phyloP scores from a whole-genome alignment of 805 yeast genomes.

The Lipomyces spencermartinsiae region DNA sequence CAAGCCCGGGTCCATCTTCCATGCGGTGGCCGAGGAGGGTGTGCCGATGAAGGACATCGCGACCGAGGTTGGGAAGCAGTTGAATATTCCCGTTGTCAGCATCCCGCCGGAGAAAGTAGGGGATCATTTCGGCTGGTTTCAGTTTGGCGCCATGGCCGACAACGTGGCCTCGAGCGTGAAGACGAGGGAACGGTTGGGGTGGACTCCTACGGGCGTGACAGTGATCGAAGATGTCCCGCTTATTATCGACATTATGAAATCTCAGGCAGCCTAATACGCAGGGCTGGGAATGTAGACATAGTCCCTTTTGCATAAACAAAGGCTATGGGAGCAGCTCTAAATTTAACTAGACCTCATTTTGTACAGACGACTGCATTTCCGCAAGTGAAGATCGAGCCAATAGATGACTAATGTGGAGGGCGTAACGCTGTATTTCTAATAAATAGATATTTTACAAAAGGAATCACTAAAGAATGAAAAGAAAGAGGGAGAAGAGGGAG shows the following conservation, averaged over 20 bases:
- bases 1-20: neutral
- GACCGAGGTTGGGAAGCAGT: neutral
- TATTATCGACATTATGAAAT: neutral
- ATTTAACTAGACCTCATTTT: neutral
- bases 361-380: neutral
- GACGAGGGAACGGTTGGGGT: slow-evolving; percentile 3
- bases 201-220: neutral
- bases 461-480: too few species aligned
- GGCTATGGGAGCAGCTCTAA: neutral
- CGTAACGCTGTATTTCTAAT: too few species aligned
- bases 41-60: neutral
- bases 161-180: neutral
- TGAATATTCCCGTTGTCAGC: neutral
- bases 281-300: neutral
- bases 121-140: slow-evolving; percentile 1
- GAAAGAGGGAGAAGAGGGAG: too few species aligned
- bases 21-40: slow-evolving; percentile 1
- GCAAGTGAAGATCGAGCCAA: neutral
- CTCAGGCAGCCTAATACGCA: neutral
- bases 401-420: slow-evolving; percentile 1
- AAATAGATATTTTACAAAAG: too few species aligned
- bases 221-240: neutral
- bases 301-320: neutral
- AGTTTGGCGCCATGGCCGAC: neutral
- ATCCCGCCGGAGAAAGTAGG: neutral